Evolutionary conservation across 192 early-diverging fungal genomes (phyloP).

Genomic region (Linnemannia hyalina): DNA sequence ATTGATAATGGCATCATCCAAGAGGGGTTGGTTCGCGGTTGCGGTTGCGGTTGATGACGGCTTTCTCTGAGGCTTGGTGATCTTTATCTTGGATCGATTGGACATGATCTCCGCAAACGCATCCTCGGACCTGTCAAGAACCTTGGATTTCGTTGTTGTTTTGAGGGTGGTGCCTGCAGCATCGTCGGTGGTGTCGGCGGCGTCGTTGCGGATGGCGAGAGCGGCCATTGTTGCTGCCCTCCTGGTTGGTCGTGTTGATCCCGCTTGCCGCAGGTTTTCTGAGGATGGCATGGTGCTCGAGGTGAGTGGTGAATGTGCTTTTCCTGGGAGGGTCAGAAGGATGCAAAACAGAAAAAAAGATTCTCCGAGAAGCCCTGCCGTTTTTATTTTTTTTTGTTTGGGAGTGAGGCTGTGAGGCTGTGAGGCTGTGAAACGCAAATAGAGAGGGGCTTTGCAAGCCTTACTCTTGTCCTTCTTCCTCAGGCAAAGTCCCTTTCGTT

Average conservation of each 20-base stretch:
- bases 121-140: not conserved
- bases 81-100: slow-evolving; percentile 5
- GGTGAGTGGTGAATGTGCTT: not conserved
- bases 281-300: not conserved
- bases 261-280: not conserved
- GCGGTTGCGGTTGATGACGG: not conserved
- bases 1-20: not conserved
- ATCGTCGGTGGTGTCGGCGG: slow-evolving; percentile 12
- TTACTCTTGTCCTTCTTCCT: no score
- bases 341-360: not conserved
- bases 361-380: not conserved
- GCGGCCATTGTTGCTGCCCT: slow-evolving; percentile 44
- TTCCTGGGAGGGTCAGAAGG: not conserved
- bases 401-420: not conserved
- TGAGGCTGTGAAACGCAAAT: no score
- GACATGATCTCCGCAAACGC: slow-evolving; percentile 39
- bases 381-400: not conserved
- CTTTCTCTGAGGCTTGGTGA: not conserved
- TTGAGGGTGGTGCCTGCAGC: not conserved
- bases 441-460: no score
- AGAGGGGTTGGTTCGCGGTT: not conserved
- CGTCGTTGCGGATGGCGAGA: slow-evolving; percentile 38
- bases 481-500: no score
- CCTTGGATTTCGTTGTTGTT: not conserved
- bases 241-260: slow-evolving; percentile 12